These are phyloP conservation scores for Quercus bicolor DNA, from an alignment of 306 rosid genomes.

Conservation along the genomic window DNA sequence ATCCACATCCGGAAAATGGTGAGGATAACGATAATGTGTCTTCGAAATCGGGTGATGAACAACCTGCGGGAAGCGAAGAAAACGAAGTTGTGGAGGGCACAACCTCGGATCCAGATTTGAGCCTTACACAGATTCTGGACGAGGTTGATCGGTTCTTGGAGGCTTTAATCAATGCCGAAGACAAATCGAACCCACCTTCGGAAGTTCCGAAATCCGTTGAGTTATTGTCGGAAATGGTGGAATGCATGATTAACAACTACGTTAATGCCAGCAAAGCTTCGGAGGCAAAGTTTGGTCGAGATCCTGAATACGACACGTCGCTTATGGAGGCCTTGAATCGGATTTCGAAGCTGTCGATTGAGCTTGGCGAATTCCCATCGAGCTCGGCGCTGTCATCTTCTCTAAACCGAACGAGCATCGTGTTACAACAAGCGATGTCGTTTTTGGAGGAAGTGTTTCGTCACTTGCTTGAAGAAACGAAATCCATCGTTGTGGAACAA, in stretches of 20 bases:
- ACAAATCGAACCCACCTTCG: background rate
- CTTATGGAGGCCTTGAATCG: conserved; percentile 36
- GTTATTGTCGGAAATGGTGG: conserved; percentile 32
- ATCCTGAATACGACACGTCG: conserved; percentile 25
- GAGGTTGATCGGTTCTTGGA: conserved; percentile 50
- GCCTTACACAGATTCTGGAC: conserved; percentile 21
- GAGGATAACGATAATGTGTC: background rate
- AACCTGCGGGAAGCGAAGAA: background rate
- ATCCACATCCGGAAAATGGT: background rate
- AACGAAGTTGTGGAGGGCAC: background rate
- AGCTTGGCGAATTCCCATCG: conserved; percentile 13
- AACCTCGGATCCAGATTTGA: background rate
- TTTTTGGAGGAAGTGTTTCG: conserved; percentile 52
- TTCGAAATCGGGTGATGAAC: conserved; percentile 1
- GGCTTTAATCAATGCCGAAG: background rate
- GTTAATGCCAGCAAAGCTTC: background rate
- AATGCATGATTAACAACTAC: conserved; percentile 32
- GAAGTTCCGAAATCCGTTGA: conserved; percentile 36
- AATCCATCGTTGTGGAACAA: background rate
- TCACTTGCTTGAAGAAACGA: conserved; percentile 28
- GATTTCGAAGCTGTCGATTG: conserved; percentile 29
- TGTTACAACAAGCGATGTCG: conserved; percentile 52
- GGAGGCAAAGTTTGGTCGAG: conserved; percentile 35
- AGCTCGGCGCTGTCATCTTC: background rate
- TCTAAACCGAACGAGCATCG: conserved; percentile 32